These are phyloP conservation scores for Pyricularia grisea DNA, from an alignment of 2,329 filamentous ascomycete genomes.

Conservation along the genomic window DNA sequence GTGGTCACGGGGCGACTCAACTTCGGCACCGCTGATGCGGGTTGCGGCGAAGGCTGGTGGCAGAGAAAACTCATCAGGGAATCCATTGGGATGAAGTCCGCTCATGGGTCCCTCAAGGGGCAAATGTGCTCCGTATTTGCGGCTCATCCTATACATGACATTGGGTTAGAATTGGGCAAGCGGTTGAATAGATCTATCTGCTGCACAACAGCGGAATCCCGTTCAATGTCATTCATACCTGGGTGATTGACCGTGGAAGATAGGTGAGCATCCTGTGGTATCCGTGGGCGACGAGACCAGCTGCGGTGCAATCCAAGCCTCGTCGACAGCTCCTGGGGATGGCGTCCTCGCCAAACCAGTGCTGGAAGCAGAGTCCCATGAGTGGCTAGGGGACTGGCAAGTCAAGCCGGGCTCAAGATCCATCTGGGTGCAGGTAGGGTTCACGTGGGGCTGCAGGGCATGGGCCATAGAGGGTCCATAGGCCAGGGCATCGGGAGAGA, in stretches of 20 bases:
- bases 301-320: constrained; percentile 29
- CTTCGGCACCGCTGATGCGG: background rate
- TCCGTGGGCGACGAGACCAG: constrained; percentile 32
- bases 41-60: constrained; percentile 25
- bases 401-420: constrained; percentile 40
- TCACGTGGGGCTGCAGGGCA: constrained; percentile 40
- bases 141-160: constrained; percentile 21
- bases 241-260: constrained; percentile 39
- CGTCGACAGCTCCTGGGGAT: constrained; percentile 38
- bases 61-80: constrained; percentile 26
- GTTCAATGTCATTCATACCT: constrained; percentile 30
- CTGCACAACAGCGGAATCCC: background rate
- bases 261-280: constrained; percentile 38
- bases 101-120: constrained; percentile 2
- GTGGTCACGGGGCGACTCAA: constrained; percentile 49
- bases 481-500: constrained; percentile 31
- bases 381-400: constrained; percentile 39
- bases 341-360: constrained; percentile 42
- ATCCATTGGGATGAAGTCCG: constrained; percentile 19
- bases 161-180: background rate
- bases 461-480: constrained; percentile 30
- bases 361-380: constrained; percentile 40
- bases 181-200: background rate
- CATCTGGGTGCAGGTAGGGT: constrained; percentile 38
- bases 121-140: constrained; percentile 22